These are phyloP conservation scores for Thermomucor indicae-seudaticae DNA, from an alignment of 371 early-diverging fungal species.

Conservation along the genomic window DNA sequence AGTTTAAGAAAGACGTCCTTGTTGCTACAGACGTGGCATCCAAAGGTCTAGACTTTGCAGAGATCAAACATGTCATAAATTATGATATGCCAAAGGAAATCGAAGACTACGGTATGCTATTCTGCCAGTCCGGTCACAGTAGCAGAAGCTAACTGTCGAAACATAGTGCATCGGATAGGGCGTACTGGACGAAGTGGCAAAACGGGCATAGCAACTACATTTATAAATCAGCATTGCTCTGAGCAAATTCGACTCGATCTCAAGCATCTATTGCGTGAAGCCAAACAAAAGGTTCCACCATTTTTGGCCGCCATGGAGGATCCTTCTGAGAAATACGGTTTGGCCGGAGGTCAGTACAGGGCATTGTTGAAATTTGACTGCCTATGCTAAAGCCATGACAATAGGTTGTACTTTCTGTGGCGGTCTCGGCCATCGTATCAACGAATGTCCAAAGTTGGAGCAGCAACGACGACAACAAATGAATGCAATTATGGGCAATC, in stretches of 20 bases:
- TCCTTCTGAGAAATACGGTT: conserved; percentile 78
- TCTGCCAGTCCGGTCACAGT: neutral
- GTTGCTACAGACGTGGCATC: conserved; percentile 92
- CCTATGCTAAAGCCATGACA: conserved; percentile 7
- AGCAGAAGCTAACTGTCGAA: no score
- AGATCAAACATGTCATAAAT: conserved; percentile 91
- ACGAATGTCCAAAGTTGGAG: conserved; percentile 87
- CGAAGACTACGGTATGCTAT: conserved; percentile 81
- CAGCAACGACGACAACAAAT: conserved; percentile 61
- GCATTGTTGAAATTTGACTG: neutral
- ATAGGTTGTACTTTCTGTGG: conserved; percentile 92
- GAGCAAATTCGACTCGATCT: conserved; percentile 90
- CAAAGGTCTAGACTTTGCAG: conserved; percentile 91
- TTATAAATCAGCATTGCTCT: conserved; percentile 84
- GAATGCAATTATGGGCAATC: conserved; percentile 40
- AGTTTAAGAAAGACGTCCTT: conserved; percentile 79
- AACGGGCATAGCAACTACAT: conserved; percentile 95
- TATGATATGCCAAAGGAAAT: conserved; percentile 97
- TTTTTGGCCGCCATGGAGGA: conserved; percentile 84
- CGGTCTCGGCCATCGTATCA: conserved; percentile 92
- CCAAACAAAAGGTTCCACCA: conserved; percentile 90
- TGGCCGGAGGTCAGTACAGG: conserved; percentile 46
- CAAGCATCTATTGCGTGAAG: conserved; percentile 89
- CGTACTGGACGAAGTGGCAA: conserved; percentile 93
- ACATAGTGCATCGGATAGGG: conserved; percentile 13